Evolutionary conservation across 2,329 filamentous ascomycete species (phyloP), one percentile per base, ranked within the genome.

Genomic region (Aspergillus fijiensis): DNA sequence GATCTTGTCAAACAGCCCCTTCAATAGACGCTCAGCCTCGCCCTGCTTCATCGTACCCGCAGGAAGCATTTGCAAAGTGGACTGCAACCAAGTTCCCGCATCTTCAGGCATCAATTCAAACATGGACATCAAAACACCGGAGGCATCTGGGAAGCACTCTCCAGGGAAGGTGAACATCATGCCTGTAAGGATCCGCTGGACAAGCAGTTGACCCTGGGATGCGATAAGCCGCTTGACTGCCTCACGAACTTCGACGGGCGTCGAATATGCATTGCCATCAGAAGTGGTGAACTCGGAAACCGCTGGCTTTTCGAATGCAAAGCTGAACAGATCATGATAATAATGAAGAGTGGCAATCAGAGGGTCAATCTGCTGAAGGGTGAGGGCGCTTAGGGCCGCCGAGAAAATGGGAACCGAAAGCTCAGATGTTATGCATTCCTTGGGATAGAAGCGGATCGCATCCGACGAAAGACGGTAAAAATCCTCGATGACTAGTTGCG

Each of bases 121-220:
- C 65, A 98, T 82, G 3, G 89, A 88, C 61, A 99, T 86, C 55
- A 99, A 79, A n/a, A 96, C 91, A 4, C 92, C 93, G 52, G 92
- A 96, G 16, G 92, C 93, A 72, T 99, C 95, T 0, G 93, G 89
- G 72, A 98, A 96, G 78, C 93, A 97, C 75, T 98, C 95, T 49
- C 91, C 87, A 0, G 95, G 96, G 79, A 99, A 99, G 0, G 90
- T 96, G 74, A 97, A 97, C 94, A 99, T 98, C 93, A 99, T 96
- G 61, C 95, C 95, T 1, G 93, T 95, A 80, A 99, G 84, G 60
- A 96, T 88, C 64, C 93, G 90, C 77, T 96, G 94, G 7, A 95
- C 88, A 29, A 99, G 82, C 58, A 87, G 80, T 70, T 92, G 88
- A 42, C 95, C 92, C 64, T 92, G 87, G 1, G 82, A 79, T 2